Evolutionary conservation across 805 yeast genomes (phyloP).

Genomic region (Cyberlindnera misumaiensis): DNA sequence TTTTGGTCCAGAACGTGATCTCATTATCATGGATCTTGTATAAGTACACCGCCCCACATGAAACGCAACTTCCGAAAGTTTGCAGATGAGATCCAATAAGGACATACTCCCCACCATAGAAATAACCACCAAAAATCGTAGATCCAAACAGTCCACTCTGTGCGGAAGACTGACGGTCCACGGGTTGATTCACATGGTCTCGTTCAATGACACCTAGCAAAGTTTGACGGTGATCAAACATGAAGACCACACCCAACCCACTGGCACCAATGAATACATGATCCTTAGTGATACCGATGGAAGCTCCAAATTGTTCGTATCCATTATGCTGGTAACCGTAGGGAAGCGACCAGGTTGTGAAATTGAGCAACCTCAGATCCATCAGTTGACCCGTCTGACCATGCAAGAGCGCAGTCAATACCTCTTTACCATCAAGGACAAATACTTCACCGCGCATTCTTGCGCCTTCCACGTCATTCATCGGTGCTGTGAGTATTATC

Average conservation of each 20-base stretch:
- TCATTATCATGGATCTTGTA: constrained; percentile 13
- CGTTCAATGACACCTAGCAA: constrained; percentile 11
- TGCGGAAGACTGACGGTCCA: constrained; percentile 11
- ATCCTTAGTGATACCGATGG: constrained; percentile 23
- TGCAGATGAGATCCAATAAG: constrained; percentile 10
- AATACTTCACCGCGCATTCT: constrained; percentile 32
- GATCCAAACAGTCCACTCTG: constrained; percentile 15
- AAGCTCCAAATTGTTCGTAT: constrained; percentile 38
- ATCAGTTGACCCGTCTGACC: constrained; percentile 2
- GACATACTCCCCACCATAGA: constrained; percentile 7
- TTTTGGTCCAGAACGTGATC: constrained; percentile 3
- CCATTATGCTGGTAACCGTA: constrained; percentile 8
- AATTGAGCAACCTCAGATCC: constrained; percentile 6
- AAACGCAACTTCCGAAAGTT: constrained; percentile 17
- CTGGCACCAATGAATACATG: constrained; percentile 31
- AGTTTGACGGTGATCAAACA: constrained; percentile 22
- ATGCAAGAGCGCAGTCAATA: constrained; percentile 10
- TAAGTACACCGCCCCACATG: constrained; percentile 37
- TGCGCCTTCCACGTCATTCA: constrained; percentile 26
- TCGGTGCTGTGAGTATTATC: constrained; percentile 39
- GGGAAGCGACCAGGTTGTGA: constrained; percentile 14
- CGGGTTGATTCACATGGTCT: constrained; percentile 20
- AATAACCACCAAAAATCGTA: constrained; percentile 11
- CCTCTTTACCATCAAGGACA: constrained; percentile 25
- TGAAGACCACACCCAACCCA: constrained; percentile 32